Evolutionary conservation across 768 basidiomycete genomes (phyloP).

Genomic region (Floccularia luteovirens): DNA sequence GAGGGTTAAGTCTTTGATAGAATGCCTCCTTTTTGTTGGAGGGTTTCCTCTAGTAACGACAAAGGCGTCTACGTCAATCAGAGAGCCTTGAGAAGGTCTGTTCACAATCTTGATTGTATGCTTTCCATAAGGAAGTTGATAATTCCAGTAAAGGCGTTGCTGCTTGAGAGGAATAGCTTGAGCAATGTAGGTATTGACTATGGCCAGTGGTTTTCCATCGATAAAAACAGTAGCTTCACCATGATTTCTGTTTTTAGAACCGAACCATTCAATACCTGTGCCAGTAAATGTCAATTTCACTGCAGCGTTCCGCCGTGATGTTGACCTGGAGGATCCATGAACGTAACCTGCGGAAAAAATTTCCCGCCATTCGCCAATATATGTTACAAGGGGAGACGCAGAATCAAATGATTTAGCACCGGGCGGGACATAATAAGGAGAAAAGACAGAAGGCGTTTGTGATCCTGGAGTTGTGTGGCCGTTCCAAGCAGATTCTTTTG

Average conservation of each 20-base stretch:
- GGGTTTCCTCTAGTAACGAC: conserved; percentile 45
- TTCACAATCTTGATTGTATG: conserved; percentile 65
- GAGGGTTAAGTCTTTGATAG: background rate
- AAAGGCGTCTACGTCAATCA: conserved; percentile 57
- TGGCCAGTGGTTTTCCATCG: conserved; percentile 39
- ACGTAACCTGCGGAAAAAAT: conserved; percentile 44
- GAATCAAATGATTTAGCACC: conserved; percentile 70
- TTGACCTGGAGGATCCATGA: conserved; percentile 42
- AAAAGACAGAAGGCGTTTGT: conserved; percentile 36
- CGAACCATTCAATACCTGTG: conserved; percentile 76
- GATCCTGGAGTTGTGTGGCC: conserved; percentile 50
- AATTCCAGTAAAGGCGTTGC: conserved; percentile 61
- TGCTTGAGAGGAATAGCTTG: conserved; percentile 27
- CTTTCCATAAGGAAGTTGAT: conserved; percentile 36
- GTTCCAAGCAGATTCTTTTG: conserved; percentile 57
- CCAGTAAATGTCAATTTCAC: conserved; percentile 59
- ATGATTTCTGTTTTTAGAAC: conserved; percentile 44
- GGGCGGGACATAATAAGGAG: conserved; percentile 67
- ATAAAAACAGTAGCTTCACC: conserved; percentile 51
- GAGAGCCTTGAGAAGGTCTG: conserved; percentile 27
- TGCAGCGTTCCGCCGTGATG: conserved; percentile 38
- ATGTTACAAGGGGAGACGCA: conserved; percentile 56
- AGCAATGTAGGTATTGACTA: conserved; percentile 38
- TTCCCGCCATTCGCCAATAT: conserved; percentile 52
- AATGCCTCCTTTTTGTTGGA: background rate